Evolutionary conservation across 345 rosid genomes (phyloP).

Genomic region (Eucalyptus grandis): DNA sequence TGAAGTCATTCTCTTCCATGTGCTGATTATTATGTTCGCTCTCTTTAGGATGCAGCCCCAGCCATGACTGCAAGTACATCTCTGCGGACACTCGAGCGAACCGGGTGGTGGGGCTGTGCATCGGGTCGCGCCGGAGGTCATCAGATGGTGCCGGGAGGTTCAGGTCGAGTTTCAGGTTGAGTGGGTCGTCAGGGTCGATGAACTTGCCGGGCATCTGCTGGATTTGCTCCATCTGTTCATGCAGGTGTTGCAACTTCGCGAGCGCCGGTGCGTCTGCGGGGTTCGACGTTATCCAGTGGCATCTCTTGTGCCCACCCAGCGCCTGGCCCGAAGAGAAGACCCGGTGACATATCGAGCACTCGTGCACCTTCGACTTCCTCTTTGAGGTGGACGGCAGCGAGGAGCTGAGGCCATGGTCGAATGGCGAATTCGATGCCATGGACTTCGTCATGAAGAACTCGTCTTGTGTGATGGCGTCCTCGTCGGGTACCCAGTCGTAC

Average conservation of each 20-base stretch:
- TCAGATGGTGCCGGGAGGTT: conserved; percentile 46
- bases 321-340: conserved; percentile 96
- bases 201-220: conserved; percentile 26
- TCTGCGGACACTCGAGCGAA: conserved; percentile 13
- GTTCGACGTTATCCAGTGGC: conserved; percentile 93
- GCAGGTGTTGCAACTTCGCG: conserved; percentile 41
- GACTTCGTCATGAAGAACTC: conserved; percentile 32
- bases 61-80: conserved; percentile 33
- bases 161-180: conserved; percentile 54
- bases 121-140: not conserved
- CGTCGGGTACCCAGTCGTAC: conserved; percentile 23
- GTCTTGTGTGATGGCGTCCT: conserved; percentile 32
- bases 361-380: conserved; percentile 73
- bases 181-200: conserved; percentile 12
- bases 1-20: not conserved
- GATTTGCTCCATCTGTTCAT: conserved; percentile 36
- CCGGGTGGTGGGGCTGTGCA: not conserved
- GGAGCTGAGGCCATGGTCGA: conserved; percentile 21
- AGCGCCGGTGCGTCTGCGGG: conserved; percentile 35
- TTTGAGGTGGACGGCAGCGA: conserved; percentile 24
- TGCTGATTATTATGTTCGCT: not conserved
- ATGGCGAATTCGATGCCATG: conserved; percentile 2
- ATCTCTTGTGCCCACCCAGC: conserved; percentile 92
- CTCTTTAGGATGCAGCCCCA: conserved; percentile 14
- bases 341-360: conserved; percentile 89